Base-by-base conservation (phyloP, 1,139 yeast species). In the Sugiyamaella pinicola region DNA sequence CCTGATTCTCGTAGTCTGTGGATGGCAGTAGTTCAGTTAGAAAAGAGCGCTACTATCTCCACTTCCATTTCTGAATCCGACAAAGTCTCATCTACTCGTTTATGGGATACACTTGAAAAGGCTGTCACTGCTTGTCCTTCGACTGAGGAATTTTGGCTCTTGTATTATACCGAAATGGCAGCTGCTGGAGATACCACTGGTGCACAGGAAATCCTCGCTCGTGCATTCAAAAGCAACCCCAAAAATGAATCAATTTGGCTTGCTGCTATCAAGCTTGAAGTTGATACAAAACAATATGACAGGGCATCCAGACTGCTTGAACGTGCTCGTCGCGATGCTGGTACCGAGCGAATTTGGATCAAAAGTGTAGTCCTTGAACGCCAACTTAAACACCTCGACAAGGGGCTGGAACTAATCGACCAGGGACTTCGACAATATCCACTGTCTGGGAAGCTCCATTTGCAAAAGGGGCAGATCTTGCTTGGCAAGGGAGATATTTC, bases 81-180 rank as follows among this genome's bases (percentile, higher is more conserved):
- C n/a, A n/a, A n/a, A n/a, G n/a, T n/a, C n/a, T n/a, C n/a, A n/a
- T n/a, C 72, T 69, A 4, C 64, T 87, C 42, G 37, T 3, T 18
- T 47, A 4, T 80, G 75, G 60, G 65, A 67, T 1, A 75, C 76
- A 31, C 84, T 85, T 62, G 81, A 81, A 37, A 71, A 71, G 68
- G 80, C 85, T 35, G 76, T 78, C 1, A 60, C 64, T 0, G 64
- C 74, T 0, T 76, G 84, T 52, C 84, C 87, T 0, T 61, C 70
- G 1, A 67, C 71, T 19, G 81, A 79, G 29, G 63, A 78, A 4
- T 75, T 89, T 51, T 77, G 82, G 70, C 69, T 89, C 52, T 80
- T 85, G 82, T 87, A 80, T 64, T 87, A 95, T 0, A 83, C 84
- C 58, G 95, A 87, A 61, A 73, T 77, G 54, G 82, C 89, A 83